These are phyloP conservation scores for Sanghuangporus baumii DNA, from an alignment of 1,284 basidiomycete species.

Conservation along the genomic window DNA sequence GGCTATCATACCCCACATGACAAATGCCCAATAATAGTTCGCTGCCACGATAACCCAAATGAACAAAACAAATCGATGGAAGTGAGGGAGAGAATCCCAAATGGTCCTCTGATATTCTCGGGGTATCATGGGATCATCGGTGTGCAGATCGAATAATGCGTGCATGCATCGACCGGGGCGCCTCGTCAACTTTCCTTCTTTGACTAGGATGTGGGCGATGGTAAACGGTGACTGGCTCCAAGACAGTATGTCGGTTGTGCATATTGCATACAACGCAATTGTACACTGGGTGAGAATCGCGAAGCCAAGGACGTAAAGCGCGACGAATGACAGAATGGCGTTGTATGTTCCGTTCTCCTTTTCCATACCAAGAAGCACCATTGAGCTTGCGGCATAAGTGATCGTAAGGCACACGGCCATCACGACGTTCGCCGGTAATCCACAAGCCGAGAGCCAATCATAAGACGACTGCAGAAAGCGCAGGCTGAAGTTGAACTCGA, in stretches of 20 bases:
- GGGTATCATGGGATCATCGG: not conserved
- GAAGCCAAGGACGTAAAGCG: not conserved
- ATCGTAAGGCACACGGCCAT: not conserved
- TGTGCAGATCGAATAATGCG: not conserved
- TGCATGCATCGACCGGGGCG: slow-evolving; percentile 14
- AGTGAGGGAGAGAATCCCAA: slow-evolving; percentile 10
- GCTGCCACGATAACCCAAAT: slow-evolving; percentile 9
- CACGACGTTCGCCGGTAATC: not conserved
- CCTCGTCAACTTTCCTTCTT: not conserved
- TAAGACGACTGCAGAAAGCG: slow-evolving; percentile 1
- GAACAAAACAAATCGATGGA: slow-evolving; percentile 5
- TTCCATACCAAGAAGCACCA: not conserved
- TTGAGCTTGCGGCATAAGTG: slow-evolving; percentile 3
- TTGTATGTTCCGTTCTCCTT: not conserved
- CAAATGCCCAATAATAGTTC: slow-evolving; percentile 15
- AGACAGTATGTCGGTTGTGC: not conserved
- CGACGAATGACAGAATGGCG: not conserved
- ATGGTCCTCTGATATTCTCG: not conserved
- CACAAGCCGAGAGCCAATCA: not conserved
- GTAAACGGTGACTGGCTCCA: slow-evolving; percentile 5
- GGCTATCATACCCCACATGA: slow-evolving; percentile 8
- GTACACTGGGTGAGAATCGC: not conserved
- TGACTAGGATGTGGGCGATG: not conserved
- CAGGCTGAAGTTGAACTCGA: not conserved
- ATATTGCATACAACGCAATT: not conserved